Percentiles rank a stretch among this genome's conserved stretches.
Conservation (phyloP, 1,284 basidiomycete genomes). For the Peniophora sp. region DNA sequence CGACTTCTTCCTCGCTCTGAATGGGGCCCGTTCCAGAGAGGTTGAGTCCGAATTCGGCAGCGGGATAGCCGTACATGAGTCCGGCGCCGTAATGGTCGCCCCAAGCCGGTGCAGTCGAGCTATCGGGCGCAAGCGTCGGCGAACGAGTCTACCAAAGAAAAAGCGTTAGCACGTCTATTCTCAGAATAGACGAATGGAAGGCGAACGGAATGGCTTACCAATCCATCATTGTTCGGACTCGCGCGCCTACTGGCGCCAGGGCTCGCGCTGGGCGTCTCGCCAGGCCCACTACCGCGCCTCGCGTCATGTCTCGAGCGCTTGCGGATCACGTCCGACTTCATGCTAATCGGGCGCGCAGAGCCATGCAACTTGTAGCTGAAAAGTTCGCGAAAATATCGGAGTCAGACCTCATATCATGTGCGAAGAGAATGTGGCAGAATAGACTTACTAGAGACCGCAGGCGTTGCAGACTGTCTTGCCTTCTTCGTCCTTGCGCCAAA, state of each 20-base stretch:
- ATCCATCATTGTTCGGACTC: constrained; percentile 47
- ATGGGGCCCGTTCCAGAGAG: constrained; percentile 40
- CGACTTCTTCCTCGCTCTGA: constrained; percentile 35
- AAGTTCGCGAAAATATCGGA: constrained; percentile 20
- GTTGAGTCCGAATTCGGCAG: constrained; percentile 33
- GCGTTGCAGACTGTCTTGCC: constrained; percentile 90
- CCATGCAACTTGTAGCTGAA: constrained; percentile 71
- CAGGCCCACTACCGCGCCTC: constrained; percentile 39
- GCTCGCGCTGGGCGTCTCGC: constrained; percentile 62
- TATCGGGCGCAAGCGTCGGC: not conserved
- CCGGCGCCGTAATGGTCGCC: not conserved
- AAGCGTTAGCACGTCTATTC: not conserved
- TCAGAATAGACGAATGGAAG: not conserved
- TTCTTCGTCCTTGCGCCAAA: constrained; percentile 88
- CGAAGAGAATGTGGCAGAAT: constrained; percentile 20
- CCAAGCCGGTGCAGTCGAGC: constrained; percentile 9
- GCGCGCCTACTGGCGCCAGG: constrained; percentile 67
- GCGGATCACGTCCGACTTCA: constrained; percentile 81
- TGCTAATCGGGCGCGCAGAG: constrained; percentile 72
- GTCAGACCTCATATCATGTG: too few species aligned
- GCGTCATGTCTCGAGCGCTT: constrained; percentile 75
- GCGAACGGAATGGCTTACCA: not conserved
- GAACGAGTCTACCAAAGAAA: not conserved
- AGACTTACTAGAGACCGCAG: constrained; percentile 39
- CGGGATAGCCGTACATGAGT: constrained; percentile 39